Evolutionary conservation across 352 stramenopile genomes (phyloP), one percentile per base, ranked within the genome.

Genomic region (Pythium dissimile): DNA sequence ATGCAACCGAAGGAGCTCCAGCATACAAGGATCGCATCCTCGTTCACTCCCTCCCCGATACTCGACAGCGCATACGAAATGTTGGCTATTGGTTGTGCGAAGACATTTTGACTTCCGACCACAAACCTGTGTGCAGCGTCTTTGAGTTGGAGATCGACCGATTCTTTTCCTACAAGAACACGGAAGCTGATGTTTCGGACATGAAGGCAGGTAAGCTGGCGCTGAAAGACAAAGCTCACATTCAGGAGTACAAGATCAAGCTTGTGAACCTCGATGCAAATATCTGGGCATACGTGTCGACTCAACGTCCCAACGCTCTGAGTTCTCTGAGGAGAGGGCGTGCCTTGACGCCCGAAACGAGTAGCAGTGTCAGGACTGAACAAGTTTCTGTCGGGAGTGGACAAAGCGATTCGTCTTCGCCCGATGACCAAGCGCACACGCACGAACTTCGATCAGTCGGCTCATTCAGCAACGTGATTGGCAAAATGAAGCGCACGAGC

Each of bases 11-110:
- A 0, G 34, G 24, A 5, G 18, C 24, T 10, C 83, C 79, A 13
- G 73, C 81, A 1, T 92, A 92, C 52, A 89, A 89, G 45, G 81
- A 92, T 34, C 81, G 81, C 9, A 83, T 92, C 31, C 59, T 92
- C 44, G 49, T 71, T 8, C 82, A 92, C 55, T 92, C 82, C 6
- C 64, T 92, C 27, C 71, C 69, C 34, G 77, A 89, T 42, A 88
- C 75, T 0, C 77, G 83, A 34, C 50, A 83, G 18, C 75, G 79
- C 1, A 62, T 92, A 5, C 71, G 64, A 9, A 85, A 85, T 43
- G 64, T 80, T 4, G 51, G 43, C 0, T 92, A 92, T 48, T 89
- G 78, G 74, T 63, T 86, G 2, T 89, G 82, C 21, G 82, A 92
- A 23, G 63, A 78, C 3, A 69, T 92, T 9, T 42, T 75, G 13